Evolutionary conservation across 805 yeast genomes (phyloP), one percentile per base, ranked within the genome.

Genomic region (Candida sithepensis): DNA sequence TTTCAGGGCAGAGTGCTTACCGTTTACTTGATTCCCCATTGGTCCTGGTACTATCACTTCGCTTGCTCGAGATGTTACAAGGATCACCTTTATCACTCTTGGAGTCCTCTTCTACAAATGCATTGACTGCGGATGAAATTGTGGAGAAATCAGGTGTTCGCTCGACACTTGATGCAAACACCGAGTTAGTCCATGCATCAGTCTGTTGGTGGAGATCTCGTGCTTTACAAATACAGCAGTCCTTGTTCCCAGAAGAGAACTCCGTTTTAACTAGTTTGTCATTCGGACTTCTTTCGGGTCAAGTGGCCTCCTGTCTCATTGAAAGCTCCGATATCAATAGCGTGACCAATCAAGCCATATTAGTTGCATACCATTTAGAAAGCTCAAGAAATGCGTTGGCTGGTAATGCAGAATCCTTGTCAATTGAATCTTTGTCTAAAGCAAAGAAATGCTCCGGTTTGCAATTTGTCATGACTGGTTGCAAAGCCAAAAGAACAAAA

Each of bases 401-500:
- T 36, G 77, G 84, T 20, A 78, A 78, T 43, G 74, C 85, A 21
- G 95, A 87, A 58, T 78, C 81, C 52, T 63, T 82, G 30, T 74
- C 85, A 1, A 65, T 75, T 20, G 80, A 82, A 7, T 72, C 79
- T 4, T 68, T 87, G 50, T 65, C 69, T 1, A 75, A 75, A 51
- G 88, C 83, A 2, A 76, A 79, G 39, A 74, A 76, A 13, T 60
- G 84, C 10, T 80, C 90, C 0, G 76, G 79, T 1, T 73, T 89
- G 41, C 69, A 77, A 43, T 77, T 84, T 53, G 77, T 84, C 0
- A 68, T 92, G 41, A 86, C 97, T 1, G 98, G 98, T 55, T 87
- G 94, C 47, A 82, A 82, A 56, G 97, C 96, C 9, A 85, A 82
- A 61, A 75, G 94, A 60, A 92, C 98, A 3, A 87, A 87, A 64